Conservation (phyloP, 129 eudicot species). For the Kitagawia praeruptora region DNA sequence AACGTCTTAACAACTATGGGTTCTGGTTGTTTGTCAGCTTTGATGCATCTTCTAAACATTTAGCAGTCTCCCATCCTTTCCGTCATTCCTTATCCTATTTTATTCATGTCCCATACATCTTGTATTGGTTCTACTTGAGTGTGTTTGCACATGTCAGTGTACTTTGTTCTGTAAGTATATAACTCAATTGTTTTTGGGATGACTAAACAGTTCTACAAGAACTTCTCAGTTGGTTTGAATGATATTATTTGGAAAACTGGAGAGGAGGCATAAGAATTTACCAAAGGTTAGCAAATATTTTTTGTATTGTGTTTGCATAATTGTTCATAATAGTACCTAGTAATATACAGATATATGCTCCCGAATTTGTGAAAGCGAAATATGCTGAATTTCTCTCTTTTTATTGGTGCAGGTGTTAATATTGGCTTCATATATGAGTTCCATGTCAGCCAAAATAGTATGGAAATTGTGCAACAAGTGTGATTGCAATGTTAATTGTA, state of each 20-base stretch:
- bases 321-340: not conserved
- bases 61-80: not conserved
- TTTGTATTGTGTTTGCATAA: not conserved
- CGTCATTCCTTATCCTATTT: not conserved
- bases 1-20: no score
- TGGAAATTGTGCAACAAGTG: not conserved
- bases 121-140: not conserved
- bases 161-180: not conserved
- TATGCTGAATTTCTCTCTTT: not conserved
- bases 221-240: conserved; percentile 85
- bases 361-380: no score
- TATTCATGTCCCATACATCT: not conserved
- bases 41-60: not conserved
- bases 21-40: not conserved
- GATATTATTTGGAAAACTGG: conserved; percentile 89
- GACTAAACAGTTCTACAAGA: conserved; percentile 70
- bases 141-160: not conserved
- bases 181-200: not conserved
- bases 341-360: not conserved
- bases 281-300: conserved; percentile 14
- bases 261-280: conserved; percentile 49
- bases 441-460: not conserved
- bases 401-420: not conserved
- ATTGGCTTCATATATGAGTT: not conserved
- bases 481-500: not conserved